A percentile compares a stretch with the other conserved stretches of the same genome.
phyloP scores from a whole-genome alignment of 1,284 basidiomycete genomes.

The Naganishia albida region DNA sequence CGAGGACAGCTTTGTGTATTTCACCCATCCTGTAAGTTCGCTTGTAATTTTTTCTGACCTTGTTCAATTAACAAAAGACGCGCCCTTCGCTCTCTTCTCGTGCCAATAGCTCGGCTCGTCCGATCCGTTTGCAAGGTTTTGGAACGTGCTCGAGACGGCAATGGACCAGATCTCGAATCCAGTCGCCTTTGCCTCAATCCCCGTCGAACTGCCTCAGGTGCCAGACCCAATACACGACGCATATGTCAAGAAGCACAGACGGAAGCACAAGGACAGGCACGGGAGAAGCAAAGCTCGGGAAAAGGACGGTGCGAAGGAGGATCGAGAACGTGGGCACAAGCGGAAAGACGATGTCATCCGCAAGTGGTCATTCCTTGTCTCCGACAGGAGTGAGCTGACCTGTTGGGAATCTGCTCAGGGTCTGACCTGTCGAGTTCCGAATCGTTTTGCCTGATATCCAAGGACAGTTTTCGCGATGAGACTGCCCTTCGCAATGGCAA shows the following conservation, averaged over 20 bases:
- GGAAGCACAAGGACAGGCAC: slow-evolving; percentile 14
- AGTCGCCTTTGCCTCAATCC: slow-evolving; percentile 49
- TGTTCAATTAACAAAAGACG: no score
- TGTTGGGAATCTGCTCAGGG: neutral
- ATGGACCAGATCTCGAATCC: slow-evolving; percentile 52
- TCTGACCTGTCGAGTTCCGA: slow-evolving; percentile 16
- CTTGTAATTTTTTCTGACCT: neutral
- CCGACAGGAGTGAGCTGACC: neutral
- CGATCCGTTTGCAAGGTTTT: slow-evolving; percentile 54
- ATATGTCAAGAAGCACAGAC: neutral
- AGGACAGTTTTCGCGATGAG: slow-evolving; percentile 1
- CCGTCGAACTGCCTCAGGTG: slow-evolving; percentile 37
- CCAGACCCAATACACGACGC: slow-evolving; percentile 11
- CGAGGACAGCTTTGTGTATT: slow-evolving; percentile 31
- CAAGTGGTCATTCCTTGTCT: neutral
- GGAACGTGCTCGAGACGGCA: slow-evolving; percentile 53
- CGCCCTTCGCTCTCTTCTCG: neutral
- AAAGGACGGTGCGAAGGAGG: slow-evolving; percentile 4
- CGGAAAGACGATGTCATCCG: neutral
- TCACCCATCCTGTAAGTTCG: slow-evolving; percentile 28
- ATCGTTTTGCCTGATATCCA: slow-evolving; percentile 21
- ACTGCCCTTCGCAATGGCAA: neutral
- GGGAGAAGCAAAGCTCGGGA: slow-evolving; percentile 18
- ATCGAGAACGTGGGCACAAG: neutral
- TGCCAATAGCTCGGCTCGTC: slow-evolving; percentile 41